A percentile compares a stretch with the other conserved stretches of the same genome.
Evolutionary conservation across 208 protist genomes (phyloP).

Genomic region (Crithidia bombi): DNA sequence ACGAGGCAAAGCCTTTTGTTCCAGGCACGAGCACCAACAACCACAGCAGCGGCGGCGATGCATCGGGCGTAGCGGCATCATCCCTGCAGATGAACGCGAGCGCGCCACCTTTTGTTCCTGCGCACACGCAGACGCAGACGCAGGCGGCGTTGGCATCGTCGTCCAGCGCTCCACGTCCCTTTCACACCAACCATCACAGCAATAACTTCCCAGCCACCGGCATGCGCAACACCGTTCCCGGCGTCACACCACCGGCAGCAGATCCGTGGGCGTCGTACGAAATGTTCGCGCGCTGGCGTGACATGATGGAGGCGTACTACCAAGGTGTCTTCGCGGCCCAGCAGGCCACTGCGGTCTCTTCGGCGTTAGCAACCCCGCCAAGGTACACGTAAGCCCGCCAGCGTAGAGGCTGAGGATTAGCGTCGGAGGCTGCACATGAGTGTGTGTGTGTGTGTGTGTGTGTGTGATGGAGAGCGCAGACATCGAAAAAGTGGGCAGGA

Average conservation of each 20-base stretch:
- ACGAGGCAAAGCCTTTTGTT: conserved; percentile 25
- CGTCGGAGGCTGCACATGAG: background rate
- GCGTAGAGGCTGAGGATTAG: too few species aligned
- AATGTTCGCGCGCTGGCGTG: conserved; percentile 44
- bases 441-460: conserved; percentile 1
- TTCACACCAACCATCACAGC: background rate
- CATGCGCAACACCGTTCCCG: background rate
- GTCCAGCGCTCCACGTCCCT: background rate
- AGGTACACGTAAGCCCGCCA: background rate
- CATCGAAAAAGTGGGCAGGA: background rate
- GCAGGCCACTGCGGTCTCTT: background rate
- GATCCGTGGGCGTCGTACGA: conserved; percentile 46
- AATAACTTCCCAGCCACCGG: background rate
- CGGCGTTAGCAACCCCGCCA: background rate
- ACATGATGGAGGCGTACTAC: conserved; percentile 45
- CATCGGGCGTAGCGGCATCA: background rate
- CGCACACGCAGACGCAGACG: conserved; percentile 6
- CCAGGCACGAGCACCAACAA: conserved; percentile 10
- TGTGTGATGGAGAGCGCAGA: background rate
- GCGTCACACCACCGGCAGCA: background rate
- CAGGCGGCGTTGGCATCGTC: background rate
- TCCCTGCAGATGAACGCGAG: conserved; percentile 17
- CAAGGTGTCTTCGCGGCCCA: conserved; percentile 24
- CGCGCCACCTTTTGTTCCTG: conserved; percentile 26
- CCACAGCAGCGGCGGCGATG: background rate